Evolutionary conservation across 2,329 filamentous ascomycete genomes (phyloP).

Genomic region (Fusarium sp.): DNA sequence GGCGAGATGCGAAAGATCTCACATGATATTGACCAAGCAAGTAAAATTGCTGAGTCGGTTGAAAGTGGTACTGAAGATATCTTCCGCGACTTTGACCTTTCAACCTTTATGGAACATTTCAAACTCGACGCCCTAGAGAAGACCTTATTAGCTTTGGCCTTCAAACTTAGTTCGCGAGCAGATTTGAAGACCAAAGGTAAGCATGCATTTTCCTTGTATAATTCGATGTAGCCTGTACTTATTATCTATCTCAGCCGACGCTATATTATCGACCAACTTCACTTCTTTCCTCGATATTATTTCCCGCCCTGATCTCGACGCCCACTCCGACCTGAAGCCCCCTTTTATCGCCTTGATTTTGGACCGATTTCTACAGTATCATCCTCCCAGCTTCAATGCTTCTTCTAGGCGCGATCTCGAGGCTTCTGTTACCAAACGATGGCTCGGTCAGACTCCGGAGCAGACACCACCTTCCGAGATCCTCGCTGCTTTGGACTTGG

Average conservation of each 20-base stretch:
- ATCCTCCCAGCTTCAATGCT: slow-evolving; percentile 87
- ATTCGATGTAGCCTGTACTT: slow-evolving; percentile 57
- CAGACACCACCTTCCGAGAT: slow-evolving; percentile 77
- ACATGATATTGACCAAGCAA: slow-evolving; percentile 83
- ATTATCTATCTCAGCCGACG: slow-evolving; percentile 76
- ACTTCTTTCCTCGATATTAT: slow-evolving; percentile 82
- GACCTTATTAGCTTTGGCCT: slow-evolving; percentile 87
- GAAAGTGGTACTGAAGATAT: slow-evolving; percentile 92
- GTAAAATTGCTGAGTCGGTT: slow-evolving; percentile 93
- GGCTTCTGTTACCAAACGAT: slow-evolving; percentile 76
- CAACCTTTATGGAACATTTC: slow-evolving; percentile 95
- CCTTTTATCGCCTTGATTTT: slow-evolving; percentile 83
- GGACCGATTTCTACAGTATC: slow-evolving; percentile 88
- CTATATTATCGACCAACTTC: slow-evolving; percentile 87
- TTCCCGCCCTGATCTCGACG: slow-evolving; percentile 72
- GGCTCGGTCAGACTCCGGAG: slow-evolving; percentile 67
- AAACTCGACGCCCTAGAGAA: slow-evolving; percentile 90
- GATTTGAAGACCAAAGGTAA: slow-evolving; percentile 92
- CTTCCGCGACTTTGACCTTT: slow-evolving; percentile 96
- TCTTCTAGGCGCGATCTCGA: slow-evolving; percentile 77
- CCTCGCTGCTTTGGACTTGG: slow-evolving; percentile 77
- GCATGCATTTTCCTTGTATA: slow-evolving; percentile 38
- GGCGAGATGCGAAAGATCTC: slow-evolving; percentile 89
- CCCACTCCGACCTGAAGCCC: slow-evolving; percentile 75
- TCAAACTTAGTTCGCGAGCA: slow-evolving; percentile 82